Conservation (phyloP, 2,329 filamentous ascomycete species). For the Botryotinia convoluta region DNA sequence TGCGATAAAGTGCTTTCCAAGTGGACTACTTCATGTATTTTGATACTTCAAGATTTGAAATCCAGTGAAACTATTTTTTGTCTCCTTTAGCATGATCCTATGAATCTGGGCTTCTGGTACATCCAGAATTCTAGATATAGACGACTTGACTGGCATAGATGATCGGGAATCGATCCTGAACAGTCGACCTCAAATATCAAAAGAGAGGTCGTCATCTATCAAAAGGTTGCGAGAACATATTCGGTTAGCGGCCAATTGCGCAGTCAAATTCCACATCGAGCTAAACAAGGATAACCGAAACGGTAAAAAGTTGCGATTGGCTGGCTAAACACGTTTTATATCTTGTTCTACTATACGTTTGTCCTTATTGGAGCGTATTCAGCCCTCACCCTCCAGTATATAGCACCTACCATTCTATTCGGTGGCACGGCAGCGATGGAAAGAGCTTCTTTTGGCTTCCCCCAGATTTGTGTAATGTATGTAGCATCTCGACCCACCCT, state of each 20-base stretch:
- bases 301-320: constrained; percentile 1
- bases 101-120: neutral
- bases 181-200: neutral
- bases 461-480: neutral
- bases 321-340: neutral
- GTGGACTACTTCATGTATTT: neutral
- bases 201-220: neutral
- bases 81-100: too few species aligned
- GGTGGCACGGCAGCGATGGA: neutral
- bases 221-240: neutral
- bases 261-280: too few species aligned
- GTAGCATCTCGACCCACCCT: neutral
- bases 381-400: neutral
- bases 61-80: neutral
- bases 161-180: neutral
- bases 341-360: neutral
- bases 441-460: neutral
- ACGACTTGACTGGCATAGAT: neutral
- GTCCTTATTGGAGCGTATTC: neutral
- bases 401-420: neutral
- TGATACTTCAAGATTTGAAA: neutral
- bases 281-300: neutral
- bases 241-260: neutral
- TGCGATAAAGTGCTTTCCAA: neutral
- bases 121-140: neutral